These are phyloP conservation scores for Pseudocercospora cruenta DNA, from an alignment of 2,329 filamentous ascomycete genomes.

Conservation along the genomic window DNA sequence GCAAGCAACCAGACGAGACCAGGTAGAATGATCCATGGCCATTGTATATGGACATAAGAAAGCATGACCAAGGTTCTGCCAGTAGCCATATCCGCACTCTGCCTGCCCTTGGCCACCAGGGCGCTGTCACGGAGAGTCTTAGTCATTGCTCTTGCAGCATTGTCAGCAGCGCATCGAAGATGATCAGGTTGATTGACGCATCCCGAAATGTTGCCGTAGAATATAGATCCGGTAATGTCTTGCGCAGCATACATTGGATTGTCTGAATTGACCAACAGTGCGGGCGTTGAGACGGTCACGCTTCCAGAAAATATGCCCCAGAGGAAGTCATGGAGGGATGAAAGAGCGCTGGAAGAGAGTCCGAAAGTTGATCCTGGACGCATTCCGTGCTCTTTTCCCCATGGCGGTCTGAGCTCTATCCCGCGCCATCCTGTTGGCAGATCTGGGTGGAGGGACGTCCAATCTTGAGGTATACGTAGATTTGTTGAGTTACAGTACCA, in stretches of 20 bases:
- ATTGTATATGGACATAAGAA: background rate
- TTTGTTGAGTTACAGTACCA: background rate
- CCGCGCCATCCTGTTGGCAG: background rate
- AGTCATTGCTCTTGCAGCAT: background rate
- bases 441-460: background rate
- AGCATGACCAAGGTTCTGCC: background rate
- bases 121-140: background rate
- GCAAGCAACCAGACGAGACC: background rate
- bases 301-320: background rate
- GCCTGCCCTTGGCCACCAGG: background rate
- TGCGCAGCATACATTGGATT: background rate
- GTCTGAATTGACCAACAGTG: background rate
- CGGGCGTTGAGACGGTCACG: background rate
- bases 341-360: background rate
- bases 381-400: background rate
- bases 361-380: background rate
- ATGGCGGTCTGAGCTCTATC: background rate
- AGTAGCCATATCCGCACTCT: background rate
- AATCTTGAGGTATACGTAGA: background rate
- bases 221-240: background rate
- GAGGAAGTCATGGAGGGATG: background rate
- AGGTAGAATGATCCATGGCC: background rate
- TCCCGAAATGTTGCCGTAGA: background rate
- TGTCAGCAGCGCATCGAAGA: background rate
- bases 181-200: background rate